A percentile compares a stretch with the other conserved stretches of the same genome.
Evolutionary conservation across 1,284 basidiomycete species (phyloP).

Genomic region (Puccinia brachypodii): DNA sequence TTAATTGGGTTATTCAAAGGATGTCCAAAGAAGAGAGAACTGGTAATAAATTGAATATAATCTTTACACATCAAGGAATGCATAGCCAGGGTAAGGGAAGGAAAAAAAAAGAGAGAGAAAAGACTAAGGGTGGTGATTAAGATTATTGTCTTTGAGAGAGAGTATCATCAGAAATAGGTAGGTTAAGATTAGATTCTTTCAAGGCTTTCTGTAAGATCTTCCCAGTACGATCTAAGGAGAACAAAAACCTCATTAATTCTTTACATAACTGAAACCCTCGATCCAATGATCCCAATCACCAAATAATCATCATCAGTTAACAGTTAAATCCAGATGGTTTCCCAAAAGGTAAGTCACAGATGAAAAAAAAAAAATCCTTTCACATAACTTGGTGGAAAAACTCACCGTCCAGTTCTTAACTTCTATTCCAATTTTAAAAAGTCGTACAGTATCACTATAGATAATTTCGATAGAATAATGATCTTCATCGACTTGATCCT

Average conservation of each 20-base stretch:
- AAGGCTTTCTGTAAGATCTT: constrained; percentile 24
- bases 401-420: constrained; percentile 53
- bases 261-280: constrained; percentile 69
- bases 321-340: neutral
- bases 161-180: neutral
- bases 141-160: no score
- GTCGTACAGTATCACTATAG: constrained; percentile 52
- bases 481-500: constrained; percentile 41
- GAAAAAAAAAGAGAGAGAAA: no score
- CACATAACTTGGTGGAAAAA: neutral
- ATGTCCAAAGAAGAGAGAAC: no score
- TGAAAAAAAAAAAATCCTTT: neutral
- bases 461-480: constrained; percentile 52
- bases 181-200: constrained; percentile 14
- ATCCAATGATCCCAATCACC: constrained; percentile 58
- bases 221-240: constrained; percentile 69
- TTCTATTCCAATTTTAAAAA: constrained; percentile 52
- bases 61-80: no score
- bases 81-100: no score
- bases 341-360: neutral
- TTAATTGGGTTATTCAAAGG: no score
- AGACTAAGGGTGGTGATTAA: no score
- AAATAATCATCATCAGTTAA: constrained; percentile 55
- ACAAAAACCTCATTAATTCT: constrained; percentile 85
- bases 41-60: no score